Conservation (phyloP, 2,329 filamentous ascomycete species). For the Ceratocystis cacaofunesta region DNA sequence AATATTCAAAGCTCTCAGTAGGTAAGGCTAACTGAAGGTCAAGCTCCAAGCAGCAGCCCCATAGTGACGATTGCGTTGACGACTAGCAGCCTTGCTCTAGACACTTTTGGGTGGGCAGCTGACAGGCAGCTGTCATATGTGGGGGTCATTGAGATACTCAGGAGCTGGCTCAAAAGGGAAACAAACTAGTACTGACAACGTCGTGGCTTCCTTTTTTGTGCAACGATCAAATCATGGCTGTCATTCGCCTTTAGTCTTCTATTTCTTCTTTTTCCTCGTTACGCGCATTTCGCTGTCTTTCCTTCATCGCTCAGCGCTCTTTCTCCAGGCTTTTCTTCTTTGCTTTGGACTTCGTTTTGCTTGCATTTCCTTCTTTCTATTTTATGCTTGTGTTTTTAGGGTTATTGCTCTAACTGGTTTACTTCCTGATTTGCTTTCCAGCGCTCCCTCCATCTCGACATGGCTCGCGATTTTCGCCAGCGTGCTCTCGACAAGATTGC, state of each 20-base stretch:
- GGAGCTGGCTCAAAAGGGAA: slow-evolving; percentile 15
- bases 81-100: slow-evolving; percentile 36
- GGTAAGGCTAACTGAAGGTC: neutral
- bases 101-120: neutral
- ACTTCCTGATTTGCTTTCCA: neutral
- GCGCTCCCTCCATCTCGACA: slow-evolving; percentile 19
- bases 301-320: neutral
- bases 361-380: neutral
- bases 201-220: slow-evolving; percentile 4
- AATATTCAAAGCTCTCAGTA: slow-evolving; percentile 6
- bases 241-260: neutral
- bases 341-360: neutral
- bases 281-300: neutral
- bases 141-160: neutral
- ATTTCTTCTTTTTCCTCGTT: neutral
- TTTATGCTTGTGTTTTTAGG: neutral
- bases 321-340: neutral
- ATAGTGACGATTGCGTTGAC: slow-evolving; percentile 15
- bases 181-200: neutral
- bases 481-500: slow-evolving; percentile 52
- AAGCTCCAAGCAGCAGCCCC: neutral
- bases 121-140: neutral
- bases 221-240: neutral
- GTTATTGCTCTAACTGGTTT: neutral
- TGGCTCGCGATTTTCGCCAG: slow-evolving; percentile 44